phyloP scores from a whole-genome alignment of 2,329 filamentous ascomycete genomes.

The Claviceps lovelessii region DNA sequence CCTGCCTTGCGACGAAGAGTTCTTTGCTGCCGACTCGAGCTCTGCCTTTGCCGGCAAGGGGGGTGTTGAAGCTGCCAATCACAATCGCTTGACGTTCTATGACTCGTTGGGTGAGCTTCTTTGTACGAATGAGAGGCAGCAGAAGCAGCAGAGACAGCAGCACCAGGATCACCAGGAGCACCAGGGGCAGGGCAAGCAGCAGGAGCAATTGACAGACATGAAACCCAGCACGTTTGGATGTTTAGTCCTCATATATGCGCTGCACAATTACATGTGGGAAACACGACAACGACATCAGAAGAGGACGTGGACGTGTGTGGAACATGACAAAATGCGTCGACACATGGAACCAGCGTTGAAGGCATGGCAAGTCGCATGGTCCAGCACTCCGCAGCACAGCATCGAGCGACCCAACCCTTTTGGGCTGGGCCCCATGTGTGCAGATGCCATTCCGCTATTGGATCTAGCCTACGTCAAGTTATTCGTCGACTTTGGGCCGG shows the following conservation, averaged over 20 bases:
- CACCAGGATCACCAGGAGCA: too few relatives aligned
- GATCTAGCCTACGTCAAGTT: slow-evolving; percentile 86
- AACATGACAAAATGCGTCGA: slow-evolving; percentile 90
- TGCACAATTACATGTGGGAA: slow-evolving; percentile 98
- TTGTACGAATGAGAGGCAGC: slow-evolving; percentile 50
- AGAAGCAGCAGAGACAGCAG: too few relatives aligned
- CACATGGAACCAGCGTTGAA: slow-evolving; percentile 88
- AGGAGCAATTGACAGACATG: slow-evolving; percentile 42
- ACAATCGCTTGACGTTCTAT: slow-evolving; percentile 65
- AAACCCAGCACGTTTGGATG: slow-evolving; percentile 85
- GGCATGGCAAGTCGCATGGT: slow-evolving; percentile 90
- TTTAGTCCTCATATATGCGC: slow-evolving; percentile 77
- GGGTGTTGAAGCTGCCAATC: slow-evolving; percentile 52
- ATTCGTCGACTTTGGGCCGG: slow-evolving; percentile 82
- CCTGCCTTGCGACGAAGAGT: slow-evolving; percentile 82
- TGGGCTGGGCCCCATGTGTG: slow-evolving; percentile 66
- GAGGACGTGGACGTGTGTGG: slow-evolving; percentile 76
- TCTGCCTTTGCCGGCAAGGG: slow-evolving; percentile 68
- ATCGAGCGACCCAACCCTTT: slow-evolving; percentile 74
- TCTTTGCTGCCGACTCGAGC: slow-evolving; percentile 74
- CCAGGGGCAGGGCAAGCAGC: too few relatives aligned
- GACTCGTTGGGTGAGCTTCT: slow-evolving; percentile 68
- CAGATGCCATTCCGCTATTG: slow-evolving; percentile 78
- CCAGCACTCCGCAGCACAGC: slow-evolving; percentile 70
- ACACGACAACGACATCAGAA: slow-evolving; percentile 81